These are phyloP conservation scores for Rhodamnia argentea DNA, from an alignment of 345 rosid genomes.

Conservation along the genomic window DNA sequence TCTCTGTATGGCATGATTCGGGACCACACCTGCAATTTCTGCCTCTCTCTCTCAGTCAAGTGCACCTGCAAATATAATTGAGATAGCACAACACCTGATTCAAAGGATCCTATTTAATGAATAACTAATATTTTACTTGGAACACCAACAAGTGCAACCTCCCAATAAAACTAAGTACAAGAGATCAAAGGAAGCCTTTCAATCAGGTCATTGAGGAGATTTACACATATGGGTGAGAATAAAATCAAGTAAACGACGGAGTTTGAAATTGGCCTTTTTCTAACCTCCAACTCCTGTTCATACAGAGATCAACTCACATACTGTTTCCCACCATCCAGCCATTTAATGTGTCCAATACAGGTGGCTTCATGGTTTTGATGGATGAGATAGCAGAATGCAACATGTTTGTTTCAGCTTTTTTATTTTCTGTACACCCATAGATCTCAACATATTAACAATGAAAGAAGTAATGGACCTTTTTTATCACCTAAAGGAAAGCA, in stretches of 20 bases:
- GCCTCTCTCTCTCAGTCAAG: conserved; percentile 92
- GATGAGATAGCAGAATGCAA: background rate
- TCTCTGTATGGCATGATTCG: conserved; percentile 96
- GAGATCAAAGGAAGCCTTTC: background rate
- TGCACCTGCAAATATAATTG: conserved; percentile 38
- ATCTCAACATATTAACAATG: background rate
- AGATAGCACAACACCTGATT: conserved; percentile 7
- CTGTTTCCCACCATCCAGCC: background rate
- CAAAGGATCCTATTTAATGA: background rate
- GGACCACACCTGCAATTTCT: conserved; percentile 97
- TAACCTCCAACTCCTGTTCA: background rate
- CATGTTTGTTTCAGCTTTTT: background rate
- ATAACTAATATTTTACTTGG: conserved; percentile 1
- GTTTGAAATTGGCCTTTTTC: background rate
- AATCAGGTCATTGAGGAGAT: background rate
- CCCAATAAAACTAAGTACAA: background rate
- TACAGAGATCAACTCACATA: background rate
- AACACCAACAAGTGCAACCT: background rate
- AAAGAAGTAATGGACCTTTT: background rate
- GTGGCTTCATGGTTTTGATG: background rate
- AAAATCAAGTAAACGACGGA: background rate
- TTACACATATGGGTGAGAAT: background rate
- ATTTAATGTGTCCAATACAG: background rate
- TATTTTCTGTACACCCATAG: background rate
- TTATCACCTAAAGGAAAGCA: background rate